Conservation (phyloP, 768 basidiomycete species). For the Lactifluus hygrophoroides region DNA sequence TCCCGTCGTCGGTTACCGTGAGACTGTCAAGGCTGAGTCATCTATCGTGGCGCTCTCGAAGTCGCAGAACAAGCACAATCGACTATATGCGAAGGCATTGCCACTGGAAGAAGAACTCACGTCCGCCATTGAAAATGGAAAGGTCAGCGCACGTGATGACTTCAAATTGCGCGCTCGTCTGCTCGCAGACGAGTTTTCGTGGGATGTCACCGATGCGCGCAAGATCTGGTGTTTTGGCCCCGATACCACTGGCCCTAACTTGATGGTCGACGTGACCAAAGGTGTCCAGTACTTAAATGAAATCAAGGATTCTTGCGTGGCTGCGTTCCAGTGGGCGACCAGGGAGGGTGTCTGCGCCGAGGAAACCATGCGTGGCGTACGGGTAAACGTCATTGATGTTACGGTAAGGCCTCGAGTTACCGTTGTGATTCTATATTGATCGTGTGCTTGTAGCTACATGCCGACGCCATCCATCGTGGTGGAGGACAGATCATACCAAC, state of each 20-base stretch:
- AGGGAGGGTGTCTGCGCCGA: conserved; percentile 96
- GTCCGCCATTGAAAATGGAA: conserved; percentile 83
- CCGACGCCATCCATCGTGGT: conserved; percentile 99
- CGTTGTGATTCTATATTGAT: background rate
- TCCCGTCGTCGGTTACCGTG: conserved; percentile 95
- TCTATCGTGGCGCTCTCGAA: conserved; percentile 95
- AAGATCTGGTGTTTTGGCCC: conserved; percentile 99
- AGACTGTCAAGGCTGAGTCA: conserved; percentile 95
- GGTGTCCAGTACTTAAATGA: conserved; percentile 99
- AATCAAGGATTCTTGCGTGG: conserved; percentile 99
- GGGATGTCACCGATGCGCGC: conserved; percentile 98
- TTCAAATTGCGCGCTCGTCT: conserved; percentile 93
- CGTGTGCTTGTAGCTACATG: conserved; percentile 57
- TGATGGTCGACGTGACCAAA: conserved; percentile 97
- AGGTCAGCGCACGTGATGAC: conserved; percentile 87
- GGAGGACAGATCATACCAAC: conserved; percentile 98
- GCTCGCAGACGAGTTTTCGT: conserved; percentile 92
- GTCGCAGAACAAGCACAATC: conserved; percentile 99
- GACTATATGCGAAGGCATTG: conserved; percentile 88
- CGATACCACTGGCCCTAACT: conserved; percentile 93
- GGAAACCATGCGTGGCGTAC: conserved; percentile 98
- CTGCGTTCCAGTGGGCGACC: conserved; percentile 99
- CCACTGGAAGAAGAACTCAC: conserved; percentile 93
- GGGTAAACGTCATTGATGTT: conserved; percentile 93
- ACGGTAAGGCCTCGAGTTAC: conserved; percentile 46